Percentiles rank a stretch among this genome's conserved stretches.
phyloP scores from a whole-genome alignment of 495 filamentous ascomycete species.

The Alectoria sarmentosa region DNA sequence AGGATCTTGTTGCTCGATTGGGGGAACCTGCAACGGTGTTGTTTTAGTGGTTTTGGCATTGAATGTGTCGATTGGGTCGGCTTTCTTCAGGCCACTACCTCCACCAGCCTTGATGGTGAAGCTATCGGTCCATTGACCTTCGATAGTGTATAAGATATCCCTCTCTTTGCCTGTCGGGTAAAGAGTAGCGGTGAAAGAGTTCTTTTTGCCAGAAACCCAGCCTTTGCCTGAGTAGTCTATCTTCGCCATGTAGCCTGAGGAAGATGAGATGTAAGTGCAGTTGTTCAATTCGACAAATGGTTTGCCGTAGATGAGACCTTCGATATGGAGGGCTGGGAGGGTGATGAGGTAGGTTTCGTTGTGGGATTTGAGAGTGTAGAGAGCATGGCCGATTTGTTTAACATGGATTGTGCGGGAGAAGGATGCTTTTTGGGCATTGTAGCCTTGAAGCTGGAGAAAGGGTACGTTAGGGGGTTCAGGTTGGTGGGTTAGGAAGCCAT shows the following conservation, averaged over 20 bases:
- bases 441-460: slow-evolving; percentile 64
- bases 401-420: slow-evolving; percentile 91
- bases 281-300: slow-evolving; percentile 89
- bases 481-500: slow-evolving; percentile 19
- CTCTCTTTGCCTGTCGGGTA: slow-evolving; percentile 75
- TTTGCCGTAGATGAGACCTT: slow-evolving; percentile 83
- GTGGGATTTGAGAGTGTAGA: slow-evolving; percentile 60
- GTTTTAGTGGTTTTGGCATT: slow-evolving; percentile 53
- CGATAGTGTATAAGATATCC: slow-evolving; percentile 72
- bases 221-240: slow-evolving; percentile 90
- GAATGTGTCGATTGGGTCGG: slow-evolving; percentile 58
- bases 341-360: slow-evolving; percentile 84
- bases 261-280: slow-evolving; percentile 73
- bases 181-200: slow-evolving; percentile 73
- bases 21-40: slow-evolving; percentile 63
- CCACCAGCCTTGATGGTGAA: slow-evolving; percentile 59
- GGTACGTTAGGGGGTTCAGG: slow-evolving; percentile 7
- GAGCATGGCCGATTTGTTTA: slow-evolving; percentile 93
- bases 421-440: slow-evolving; percentile 95
- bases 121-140: slow-evolving; percentile 84
- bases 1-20: slow-evolving; percentile 74
- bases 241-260: slow-evolving; percentile 81
- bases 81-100: slow-evolving; percentile 58
- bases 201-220: slow-evolving; percentile 93
- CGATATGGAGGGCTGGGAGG: slow-evolving; percentile 86